phyloP scores from a whole-genome alignment of 306 rosid species.

The Vigna trinervia region DNA sequence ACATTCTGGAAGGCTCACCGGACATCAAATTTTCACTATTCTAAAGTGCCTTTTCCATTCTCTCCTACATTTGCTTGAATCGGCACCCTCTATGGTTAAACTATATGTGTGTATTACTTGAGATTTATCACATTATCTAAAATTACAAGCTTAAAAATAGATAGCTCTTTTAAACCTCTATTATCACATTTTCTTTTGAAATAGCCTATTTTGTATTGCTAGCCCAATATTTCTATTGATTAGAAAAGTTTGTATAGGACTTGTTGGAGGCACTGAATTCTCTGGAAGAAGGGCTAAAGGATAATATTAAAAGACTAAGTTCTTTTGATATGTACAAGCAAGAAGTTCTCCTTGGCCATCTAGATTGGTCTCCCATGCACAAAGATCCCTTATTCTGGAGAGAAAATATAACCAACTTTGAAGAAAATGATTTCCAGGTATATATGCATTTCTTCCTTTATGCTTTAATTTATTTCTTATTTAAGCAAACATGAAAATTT shows the following conservation, averaged over 20 bases:
- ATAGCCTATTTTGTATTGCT: conserved; percentile 26
- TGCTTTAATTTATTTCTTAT: conserved; percentile 12
- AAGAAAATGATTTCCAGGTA: conserved; percentile 98
- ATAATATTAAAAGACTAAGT: conserved; percentile 83
- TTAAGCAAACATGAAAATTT: conserved; percentile 6
- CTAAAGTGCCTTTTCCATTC: not conserved
- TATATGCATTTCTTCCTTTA: conserved; percentile 11
- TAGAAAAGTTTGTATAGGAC: conserved; percentile 60
- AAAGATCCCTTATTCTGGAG: conserved; percentile 94
- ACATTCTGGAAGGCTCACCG: not conserved
- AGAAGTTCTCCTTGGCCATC: conserved; percentile 93
- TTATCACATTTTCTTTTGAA: not conserved
- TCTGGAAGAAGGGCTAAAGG: conserved; percentile 89
- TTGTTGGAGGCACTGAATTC: conserved; percentile 88
- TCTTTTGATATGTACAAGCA: conserved; percentile 95
- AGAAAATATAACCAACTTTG: conserved; percentile 78
- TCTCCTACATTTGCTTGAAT: conserved; percentile 20
- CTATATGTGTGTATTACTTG: not conserved
- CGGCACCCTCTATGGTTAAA: not conserved
- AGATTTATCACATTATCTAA: conserved; percentile 8
- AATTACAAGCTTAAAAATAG: conserved; percentile 8
- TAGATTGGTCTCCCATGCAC: conserved; percentile 99
- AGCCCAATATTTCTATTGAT: conserved; percentile 29
- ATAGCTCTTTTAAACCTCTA: not conserved
- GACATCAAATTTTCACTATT: conserved; percentile 16